Conservation (phyloP, 2,329 filamentous ascomycete genomes). For the Neofusicoccum cordaticola region DNA sequence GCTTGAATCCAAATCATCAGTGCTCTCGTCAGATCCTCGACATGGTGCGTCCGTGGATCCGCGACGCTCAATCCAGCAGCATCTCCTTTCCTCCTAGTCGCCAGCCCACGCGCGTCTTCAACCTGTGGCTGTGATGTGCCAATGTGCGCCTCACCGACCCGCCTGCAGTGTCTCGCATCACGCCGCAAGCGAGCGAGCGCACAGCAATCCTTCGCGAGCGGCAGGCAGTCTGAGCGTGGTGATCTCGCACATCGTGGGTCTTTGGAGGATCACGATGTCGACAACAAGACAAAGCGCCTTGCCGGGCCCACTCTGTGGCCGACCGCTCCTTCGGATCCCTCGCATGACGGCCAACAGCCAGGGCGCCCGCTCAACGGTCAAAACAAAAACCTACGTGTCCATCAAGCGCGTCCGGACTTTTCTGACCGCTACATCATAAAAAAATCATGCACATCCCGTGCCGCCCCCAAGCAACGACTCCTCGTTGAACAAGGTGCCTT, state of each 20-base stretch:
- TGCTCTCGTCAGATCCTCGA: neutral
- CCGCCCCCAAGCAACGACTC: neutral
- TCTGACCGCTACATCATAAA: constrained; percentile 8
- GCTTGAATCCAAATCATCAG: constrained; percentile 8
- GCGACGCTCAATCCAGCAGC: constrained; percentile 10
- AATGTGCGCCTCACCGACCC: constrained; percentile 7
- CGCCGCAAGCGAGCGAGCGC: constrained; percentile 8
- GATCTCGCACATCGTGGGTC: constrained; percentile 13
- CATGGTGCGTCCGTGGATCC: neutral
- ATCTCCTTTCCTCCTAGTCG: neutral
- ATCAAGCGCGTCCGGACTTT: neutral
- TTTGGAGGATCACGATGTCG: constrained; percentile 13
- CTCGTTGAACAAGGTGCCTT: neutral
- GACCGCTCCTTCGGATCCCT: constrained; percentile 14
- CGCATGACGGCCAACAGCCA: constrained; percentile 12
- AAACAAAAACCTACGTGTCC: constrained; percentile 6
- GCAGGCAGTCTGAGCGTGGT: constrained; percentile 6
- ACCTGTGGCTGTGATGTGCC: neutral
- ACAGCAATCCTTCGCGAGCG: constrained; percentile 9
- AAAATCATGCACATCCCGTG: constrained; percentile 10
- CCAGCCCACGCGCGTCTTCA: neutral
- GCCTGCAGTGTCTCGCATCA: constrained; percentile 7
- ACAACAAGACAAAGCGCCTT: constrained; percentile 12
- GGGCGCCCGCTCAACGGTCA: constrained; percentile 6
- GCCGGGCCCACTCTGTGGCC: constrained; percentile 6